Conservation (phyloP, 306 rosid species). For the Lathyrus tuberosus region DNA sequence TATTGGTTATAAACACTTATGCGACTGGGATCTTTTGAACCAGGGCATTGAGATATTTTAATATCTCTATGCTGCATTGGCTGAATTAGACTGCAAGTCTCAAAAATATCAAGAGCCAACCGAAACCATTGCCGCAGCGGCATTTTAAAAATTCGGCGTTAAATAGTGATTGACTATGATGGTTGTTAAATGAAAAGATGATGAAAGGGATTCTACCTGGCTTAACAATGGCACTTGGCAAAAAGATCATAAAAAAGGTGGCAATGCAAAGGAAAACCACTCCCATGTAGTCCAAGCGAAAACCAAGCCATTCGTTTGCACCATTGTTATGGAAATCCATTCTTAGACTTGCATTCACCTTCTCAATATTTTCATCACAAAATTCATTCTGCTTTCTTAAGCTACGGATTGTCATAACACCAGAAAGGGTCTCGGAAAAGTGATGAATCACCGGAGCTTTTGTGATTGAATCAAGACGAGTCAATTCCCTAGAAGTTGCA, state of each 20-base stretch:
- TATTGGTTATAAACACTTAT: no score
- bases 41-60: no score
- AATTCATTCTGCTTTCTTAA: conserved; percentile 62
- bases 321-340: conserved; percentile 90
- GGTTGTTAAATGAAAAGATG: not conserved
- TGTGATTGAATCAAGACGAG: conserved; percentile 84
- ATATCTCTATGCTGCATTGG: not conserved
- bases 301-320: conserved; percentile 87
- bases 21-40: no score
- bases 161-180: no score
- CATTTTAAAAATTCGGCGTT: not conserved
- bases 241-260: conserved; percentile 69
- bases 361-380: conserved; percentile 57
- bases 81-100: no score
- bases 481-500: conserved; percentile 81
- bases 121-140: no score
- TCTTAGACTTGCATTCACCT: conserved; percentile 72
- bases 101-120: not conserved
- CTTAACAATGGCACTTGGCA: conserved; percentile 68
- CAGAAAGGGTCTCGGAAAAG: conserved; percentile 84
- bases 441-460: conserved; percentile 92
- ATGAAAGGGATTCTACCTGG: conserved; percentile 62
- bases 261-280: conserved; percentile 65
- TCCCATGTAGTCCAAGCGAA: conserved; percentile 73
- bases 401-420: conserved; percentile 82